Conservation (phyloP, 2,329 filamentous ascomycete species). For the Karstenula rhodostoma region DNA sequence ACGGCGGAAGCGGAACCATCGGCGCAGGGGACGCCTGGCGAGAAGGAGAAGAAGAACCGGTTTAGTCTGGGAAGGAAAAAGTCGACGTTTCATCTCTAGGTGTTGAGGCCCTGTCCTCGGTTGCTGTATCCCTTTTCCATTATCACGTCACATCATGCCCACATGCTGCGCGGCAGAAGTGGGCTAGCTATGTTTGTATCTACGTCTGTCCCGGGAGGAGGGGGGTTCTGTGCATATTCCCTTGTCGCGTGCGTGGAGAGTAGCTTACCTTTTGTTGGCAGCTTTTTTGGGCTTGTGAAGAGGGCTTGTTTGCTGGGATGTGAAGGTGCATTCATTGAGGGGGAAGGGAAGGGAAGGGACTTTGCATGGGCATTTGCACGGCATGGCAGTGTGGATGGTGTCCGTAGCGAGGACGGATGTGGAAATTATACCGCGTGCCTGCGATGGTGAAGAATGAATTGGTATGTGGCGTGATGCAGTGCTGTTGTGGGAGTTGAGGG, state of each 20-base stretch:
- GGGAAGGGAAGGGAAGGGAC: background rate
- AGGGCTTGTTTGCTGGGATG: background rate
- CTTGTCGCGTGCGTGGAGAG: background rate
- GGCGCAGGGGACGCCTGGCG: slow-evolving; percentile 26
- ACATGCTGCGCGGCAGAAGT: background rate
- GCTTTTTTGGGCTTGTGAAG: background rate
- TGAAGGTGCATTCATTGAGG: background rate
- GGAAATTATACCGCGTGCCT: background rate
- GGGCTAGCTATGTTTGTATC: background rate
- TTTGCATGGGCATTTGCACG: background rate
- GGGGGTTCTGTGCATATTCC: background rate
- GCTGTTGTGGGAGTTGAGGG: too few relatives aligned
- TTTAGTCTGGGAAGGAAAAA: slow-evolving; percentile 78
- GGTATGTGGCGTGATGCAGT: background rate
- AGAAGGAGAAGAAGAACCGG: slow-evolving; percentile 65
- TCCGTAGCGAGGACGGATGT: background rate
- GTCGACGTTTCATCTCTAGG: slow-evolving; percentile 57
- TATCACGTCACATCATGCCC: background rate
- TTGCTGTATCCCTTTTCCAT: background rate
- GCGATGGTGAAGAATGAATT: background rate
- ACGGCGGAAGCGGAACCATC: slow-evolving; percentile 23
- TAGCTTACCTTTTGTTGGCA: background rate
- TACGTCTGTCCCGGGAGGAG: background rate
- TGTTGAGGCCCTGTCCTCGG: background rate
- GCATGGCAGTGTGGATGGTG: background rate